Percentiles rank a stretch among this genome's conserved stretches.
These are phyloP conservation scores for Boletus barrowsii DNA, from an alignment of 768 basidiomycete genomes.

Conservation along the genomic window DNA sequence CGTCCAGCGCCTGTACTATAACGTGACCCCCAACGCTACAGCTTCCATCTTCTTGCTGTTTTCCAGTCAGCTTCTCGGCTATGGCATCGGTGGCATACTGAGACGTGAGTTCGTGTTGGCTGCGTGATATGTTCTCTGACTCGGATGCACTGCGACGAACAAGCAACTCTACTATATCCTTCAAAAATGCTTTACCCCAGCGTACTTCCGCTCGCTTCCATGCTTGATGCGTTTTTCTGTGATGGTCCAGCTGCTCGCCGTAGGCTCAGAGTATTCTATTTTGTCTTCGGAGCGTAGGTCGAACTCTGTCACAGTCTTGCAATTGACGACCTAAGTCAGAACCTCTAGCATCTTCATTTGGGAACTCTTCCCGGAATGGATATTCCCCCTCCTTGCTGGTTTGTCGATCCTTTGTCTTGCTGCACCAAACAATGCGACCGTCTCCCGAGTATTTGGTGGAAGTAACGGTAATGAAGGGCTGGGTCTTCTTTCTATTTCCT, in stretches of 20 bases:
- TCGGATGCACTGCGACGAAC: conserved; percentile 2
- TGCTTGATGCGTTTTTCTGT: conserved; percentile 39
- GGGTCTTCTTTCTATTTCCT: conserved; percentile 53
- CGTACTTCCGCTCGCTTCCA: conserved; percentile 22
- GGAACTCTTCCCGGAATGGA: conserved; percentile 28
- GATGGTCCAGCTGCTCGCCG: conserved; percentile 38
- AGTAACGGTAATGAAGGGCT: conserved; percentile 62
- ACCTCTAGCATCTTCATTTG: conserved; percentile 33
- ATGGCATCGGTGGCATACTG: conserved; percentile 54
- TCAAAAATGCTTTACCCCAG: conserved; percentile 43
- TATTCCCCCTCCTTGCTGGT: conserved; percentile 61
- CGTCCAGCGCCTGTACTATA: conserved; percentile 52
- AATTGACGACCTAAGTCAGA: neutral
- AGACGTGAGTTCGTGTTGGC: conserved; percentile 34
- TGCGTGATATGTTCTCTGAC: neutral
- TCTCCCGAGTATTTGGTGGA: conserved; percentile 59
- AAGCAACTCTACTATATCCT: conserved; percentile 39
- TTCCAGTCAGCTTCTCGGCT: conserved; percentile 41
- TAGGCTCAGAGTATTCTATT: conserved; percentile 36
- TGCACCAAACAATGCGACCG: conserved; percentile 44
- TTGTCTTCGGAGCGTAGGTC: conserved; percentile 30
- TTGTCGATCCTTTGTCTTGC: conserved; percentile 62
- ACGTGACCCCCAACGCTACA: conserved; percentile 45
- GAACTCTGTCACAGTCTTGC: conserved; percentile 10
- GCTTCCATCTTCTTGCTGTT: conserved; percentile 44